Evolutionary conservation across 495 filamentous ascomycete genomes (phyloP), one percentile per base, ranked within the genome.

Genomic region (Tuber melanosporum): DNA sequence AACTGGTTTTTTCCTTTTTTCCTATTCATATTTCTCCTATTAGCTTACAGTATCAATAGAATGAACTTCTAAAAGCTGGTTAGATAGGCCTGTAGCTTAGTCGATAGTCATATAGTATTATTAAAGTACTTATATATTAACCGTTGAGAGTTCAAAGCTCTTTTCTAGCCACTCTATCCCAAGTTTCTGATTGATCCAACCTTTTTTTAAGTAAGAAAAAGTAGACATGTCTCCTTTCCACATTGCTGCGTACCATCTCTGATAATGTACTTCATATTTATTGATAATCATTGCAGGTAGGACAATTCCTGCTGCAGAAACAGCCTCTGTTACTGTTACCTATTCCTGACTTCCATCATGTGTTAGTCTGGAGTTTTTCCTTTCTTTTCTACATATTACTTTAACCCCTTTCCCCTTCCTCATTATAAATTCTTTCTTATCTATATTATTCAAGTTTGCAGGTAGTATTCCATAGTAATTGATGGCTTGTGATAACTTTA

Each of bases 241-340:
- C 6, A 74, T 19, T 2, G 41, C 76, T n/a, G 52, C 32, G 71
- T 80, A 70, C 76, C 41, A 80, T 20, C 69, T 46, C 41, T 70
- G 47, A 70, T 77, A 70, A 41, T 80, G 73, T 8, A 7, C 71
- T 41, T 7, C 43, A 12, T 73, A 76, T 73, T 75, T 66, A 44
- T 78, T 71, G 62, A 80, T 78, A 4, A 72, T 36, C 43, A 80
- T 75, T 49, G 71, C 70, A 15, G 73, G 70, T 75, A 76, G 26
- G 6, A 69, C 41, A 46, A 46, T 46, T 15, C 77, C 71, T 1
- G 7, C 43, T 39, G 17, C 72, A 1, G 17, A 74, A 41, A 76
- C 42, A 41, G 7, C 4, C 15, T 78, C 73, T 75, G 71, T 71
- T 4, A 78, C 41, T 22, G 69, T 75, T 10, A 75, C 69, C 72